Base-by-base conservation (phyloP, 2,329 filamentous ascomycete genomes). In the Truncatella angustata region DNA sequence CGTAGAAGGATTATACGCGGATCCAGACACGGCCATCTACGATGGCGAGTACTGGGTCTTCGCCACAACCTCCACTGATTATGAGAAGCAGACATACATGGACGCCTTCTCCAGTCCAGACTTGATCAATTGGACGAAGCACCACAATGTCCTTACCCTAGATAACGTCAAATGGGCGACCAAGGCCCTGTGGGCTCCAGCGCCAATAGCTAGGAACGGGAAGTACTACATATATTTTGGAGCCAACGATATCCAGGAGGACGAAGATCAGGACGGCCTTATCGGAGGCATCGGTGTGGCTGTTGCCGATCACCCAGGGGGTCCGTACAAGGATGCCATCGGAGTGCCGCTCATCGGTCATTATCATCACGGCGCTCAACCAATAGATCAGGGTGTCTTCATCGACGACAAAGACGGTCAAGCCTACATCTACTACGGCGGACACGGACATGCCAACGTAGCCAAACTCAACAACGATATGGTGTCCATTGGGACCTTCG, bases 151-250 rank as follows among this genome's bases (percentile, higher is more conserved):
- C 51, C 64, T 80, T 23, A 73, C 70, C 20, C 67, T 64, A 28
- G 62, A 59, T 5, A 52, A 67, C 45, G 65, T 76, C 37, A 57
- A 66, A 4, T 79, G 76, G 76, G 75, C 73, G 5, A 71, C 60
- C 2, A 66, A 67, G 49, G 75, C 75, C 0, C 63, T 77, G 18
- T 78, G 76, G 76, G 76, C 75, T 2, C 76, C 76, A 0, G 73
- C 75, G 0, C 71, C 76, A 11, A 67, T 74, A 32, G 56, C 56
- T 12, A 68, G 73, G 30, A 66, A 75, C 54, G 73, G 71, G 10
- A 72, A 69, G 36, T 79, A 78, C 59, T 78, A 73, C 56, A 66
- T 79, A 49, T 79, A 79, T 61, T 79, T 78, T 56, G 73, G 67
- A 39, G 76, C 75, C 32, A 78, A 78, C 35, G 76, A 78, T 50